Conservation (phyloP, 2,329 filamentous ascomycete species). For the Aureobasidium sp. region DNA sequence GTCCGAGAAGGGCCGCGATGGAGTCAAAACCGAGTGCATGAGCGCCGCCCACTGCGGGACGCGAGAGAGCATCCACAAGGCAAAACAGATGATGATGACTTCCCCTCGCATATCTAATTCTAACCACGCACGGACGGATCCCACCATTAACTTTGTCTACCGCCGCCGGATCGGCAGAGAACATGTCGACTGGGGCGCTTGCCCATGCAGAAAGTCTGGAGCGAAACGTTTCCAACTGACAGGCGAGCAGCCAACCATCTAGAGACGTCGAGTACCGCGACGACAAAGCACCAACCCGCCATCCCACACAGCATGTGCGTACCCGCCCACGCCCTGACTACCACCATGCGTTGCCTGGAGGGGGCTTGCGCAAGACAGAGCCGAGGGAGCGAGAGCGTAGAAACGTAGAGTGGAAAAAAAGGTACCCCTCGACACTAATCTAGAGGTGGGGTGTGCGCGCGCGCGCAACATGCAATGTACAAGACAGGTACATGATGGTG, state of each 20-base stretch:
- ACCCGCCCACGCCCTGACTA: not conserved
- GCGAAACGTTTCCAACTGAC: not conserved
- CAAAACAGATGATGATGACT: slow-evolving; percentile 3
- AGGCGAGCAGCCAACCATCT: not conserved
- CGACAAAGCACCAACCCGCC: not conserved
- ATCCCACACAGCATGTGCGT: not conserved
- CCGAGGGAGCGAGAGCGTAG: not conserved
- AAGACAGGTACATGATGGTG: slow-evolving; percentile 3
- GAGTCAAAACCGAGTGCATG: not conserved
- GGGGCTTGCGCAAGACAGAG: not conserved
- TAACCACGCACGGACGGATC: not conserved
- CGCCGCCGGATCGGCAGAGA: slow-evolving; percentile 1
- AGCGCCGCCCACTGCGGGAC: not conserved
- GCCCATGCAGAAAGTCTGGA: slow-evolving; percentile 2
- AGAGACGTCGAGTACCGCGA: no score
- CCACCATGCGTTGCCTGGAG: not conserved
- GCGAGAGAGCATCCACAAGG: not conserved
- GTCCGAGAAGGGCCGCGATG: slow-evolving; percentile 3
- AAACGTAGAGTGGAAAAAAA: not conserved
- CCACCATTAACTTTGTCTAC: not conserved
- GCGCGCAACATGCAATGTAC: not conserved
- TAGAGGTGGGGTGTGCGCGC: not conserved
- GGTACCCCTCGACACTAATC: slow-evolving; percentile 3
- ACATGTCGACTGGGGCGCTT: slow-evolving; percentile 4
- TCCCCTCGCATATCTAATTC: slow-evolving; percentile 3